Evolutionary conservation across 2,329 filamentous ascomycete species (phyloP), one percentile per base, ranked within the genome.

Genomic region (Ascosphaera aggregata): DNA sequence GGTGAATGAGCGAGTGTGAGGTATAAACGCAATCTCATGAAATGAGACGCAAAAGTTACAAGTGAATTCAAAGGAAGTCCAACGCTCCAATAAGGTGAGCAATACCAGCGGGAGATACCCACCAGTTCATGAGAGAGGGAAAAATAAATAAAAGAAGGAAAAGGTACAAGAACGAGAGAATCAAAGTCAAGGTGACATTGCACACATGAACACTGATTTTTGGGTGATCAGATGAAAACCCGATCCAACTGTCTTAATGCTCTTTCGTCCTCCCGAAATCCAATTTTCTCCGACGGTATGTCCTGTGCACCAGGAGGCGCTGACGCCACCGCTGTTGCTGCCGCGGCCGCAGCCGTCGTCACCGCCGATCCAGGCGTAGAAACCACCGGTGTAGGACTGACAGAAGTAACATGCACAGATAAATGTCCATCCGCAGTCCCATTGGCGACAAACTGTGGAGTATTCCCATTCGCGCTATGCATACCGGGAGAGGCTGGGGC

Each of bases 231-330:
- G 4, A 32, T 9, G 39, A 67, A 67, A 1, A 62, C 64, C 17
- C 61, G 56, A 53, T 81, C 71, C 38, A 81, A 58, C 50, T 78
- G 72, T 44, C 71, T 65, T 36, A 80, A 54, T 1, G 73, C 74
- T 45, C 73, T 63, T 43, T 66, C 66, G 46, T 80, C 76, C 51
- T 80, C 75, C 27, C 57, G 61, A 37, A 69, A 71, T 3, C 63
- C 66, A 18, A 70, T 54, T 45, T 69, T 70, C 43, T 69, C 64
- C 38, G 61, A 66, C 5, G 66, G 66, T 38, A 71, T 69, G 47
- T 70, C 67, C 40, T 64, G 62, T 5, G 66, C 61, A 22, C 60
- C 61, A 17, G 30, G 30, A 32, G 11, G 30, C 4, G 4, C 5
- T 13, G n/a, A 60, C 59, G 3, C 47, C 46, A 15, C 49, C 51